Conservation (phyloP, 1,139 yeast species). For the Kazachstania sp. region DNA sequence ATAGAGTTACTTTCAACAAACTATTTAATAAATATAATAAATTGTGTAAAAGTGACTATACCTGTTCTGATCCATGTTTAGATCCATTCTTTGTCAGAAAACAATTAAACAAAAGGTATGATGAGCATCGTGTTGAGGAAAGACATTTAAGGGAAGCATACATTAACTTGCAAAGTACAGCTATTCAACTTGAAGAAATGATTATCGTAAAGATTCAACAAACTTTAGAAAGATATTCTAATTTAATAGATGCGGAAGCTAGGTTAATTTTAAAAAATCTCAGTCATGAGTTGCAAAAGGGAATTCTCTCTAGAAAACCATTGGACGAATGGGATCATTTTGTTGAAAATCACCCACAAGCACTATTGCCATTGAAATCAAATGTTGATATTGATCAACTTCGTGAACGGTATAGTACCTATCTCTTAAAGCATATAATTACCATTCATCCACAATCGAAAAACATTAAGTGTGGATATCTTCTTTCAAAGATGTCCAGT, state of each 20-base stretch:
- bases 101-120: conserved; percentile 57
- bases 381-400: conserved; percentile 21
- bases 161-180: conserved; percentile 56
- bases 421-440: not conserved
- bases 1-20: conserved; percentile 31
- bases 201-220: conserved; percentile 56
- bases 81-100: conserved; percentile 63
- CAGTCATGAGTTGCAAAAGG: conserved; percentile 51
- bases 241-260: conserved; percentile 48
- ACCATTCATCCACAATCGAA: not conserved
- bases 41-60: conserved; percentile 25
- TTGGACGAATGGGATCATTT: conserved; percentile 68
- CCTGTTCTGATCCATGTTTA: conserved; percentile 26
- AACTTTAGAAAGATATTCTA: conserved; percentile 46
- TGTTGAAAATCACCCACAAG: conserved; percentile 43
- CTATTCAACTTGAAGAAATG: conserved; percentile 60
- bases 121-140: conserved; percentile 57
- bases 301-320: conserved; percentile 52
- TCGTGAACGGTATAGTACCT: not conserved
- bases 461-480: not conserved
- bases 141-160: conserved; percentile 61
- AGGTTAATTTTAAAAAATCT: conserved; percentile 46
- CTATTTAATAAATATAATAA: conserved; percentile 36
- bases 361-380: conserved; percentile 35
- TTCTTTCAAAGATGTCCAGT: not conserved